phyloP scores from a whole-genome alignment of 495 filamentous ascomycete genomes.

The Aspergillus saccharolyticus region DNA sequence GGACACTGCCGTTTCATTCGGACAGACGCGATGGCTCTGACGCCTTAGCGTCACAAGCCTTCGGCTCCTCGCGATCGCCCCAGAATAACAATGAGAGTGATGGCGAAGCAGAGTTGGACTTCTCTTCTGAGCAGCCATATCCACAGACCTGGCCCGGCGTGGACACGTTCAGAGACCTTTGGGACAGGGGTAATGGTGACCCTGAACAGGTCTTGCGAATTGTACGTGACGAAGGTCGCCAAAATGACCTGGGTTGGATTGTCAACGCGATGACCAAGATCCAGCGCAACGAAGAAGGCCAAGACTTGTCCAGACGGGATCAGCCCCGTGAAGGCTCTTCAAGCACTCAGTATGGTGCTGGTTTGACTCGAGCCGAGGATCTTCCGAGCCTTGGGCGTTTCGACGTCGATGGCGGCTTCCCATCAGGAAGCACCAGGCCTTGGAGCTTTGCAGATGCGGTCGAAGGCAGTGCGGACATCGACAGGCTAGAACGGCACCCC shows the following conservation, averaged over 20 bases:
- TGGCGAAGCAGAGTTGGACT: slow-evolving; percentile 32
- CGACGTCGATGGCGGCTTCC: not conserved
- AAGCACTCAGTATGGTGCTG: not conserved
- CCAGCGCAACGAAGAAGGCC: slow-evolving; percentile 9
- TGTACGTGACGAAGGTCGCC: slow-evolving; percentile 55
- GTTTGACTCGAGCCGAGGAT: not conserved
- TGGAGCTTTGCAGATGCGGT: not conserved
- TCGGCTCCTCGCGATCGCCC: not conserved
- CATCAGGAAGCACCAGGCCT: not conserved
- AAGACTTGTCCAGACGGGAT: slow-evolving; percentile 1
- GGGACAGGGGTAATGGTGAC: slow-evolving; percentile 51
- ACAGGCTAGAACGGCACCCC: not conserved
- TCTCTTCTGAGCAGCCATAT: slow-evolving; percentile 32
- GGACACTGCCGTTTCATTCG: slow-evolving; percentile 1
- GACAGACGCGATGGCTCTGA: slow-evolving; percentile 12
- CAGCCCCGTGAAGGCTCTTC: not conserved
- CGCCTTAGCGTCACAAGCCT: slow-evolving; percentile 6
- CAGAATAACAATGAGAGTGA: slow-evolving; percentile 11
- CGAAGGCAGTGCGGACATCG: not conserved
- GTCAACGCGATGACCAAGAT: slow-evolving; percentile 33
- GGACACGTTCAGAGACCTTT: slow-evolving; percentile 48
- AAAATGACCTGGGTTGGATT: slow-evolving; percentile 50
- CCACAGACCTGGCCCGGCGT: slow-evolving; percentile 28
- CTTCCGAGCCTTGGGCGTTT: not conserved
- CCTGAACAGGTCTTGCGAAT: slow-evolving; percentile 55